phyloP scores from a whole-genome alignment of 2,329 filamentous ascomycete genomes.

The Colletotrichum neosansevieriae region DNA sequence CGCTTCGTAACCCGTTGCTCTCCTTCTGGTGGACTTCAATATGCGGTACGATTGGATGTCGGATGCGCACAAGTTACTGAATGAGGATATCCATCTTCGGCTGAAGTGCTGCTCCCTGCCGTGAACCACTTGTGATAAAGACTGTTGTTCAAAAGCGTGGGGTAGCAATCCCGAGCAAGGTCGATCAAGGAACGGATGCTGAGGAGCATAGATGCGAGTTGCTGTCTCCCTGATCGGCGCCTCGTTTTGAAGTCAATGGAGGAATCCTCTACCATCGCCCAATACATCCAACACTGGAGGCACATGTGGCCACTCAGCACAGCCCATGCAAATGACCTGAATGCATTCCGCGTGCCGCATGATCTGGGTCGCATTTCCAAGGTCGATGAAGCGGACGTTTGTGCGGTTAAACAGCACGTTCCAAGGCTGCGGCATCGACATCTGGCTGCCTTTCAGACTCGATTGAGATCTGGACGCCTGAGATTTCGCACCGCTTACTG shows the following conservation, averaged over 20 bases:
- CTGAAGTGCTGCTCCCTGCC: not conserved
- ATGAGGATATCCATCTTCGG: constrained; percentile 5
- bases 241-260: constrained; percentile 1
- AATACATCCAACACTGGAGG: constrained; percentile 8
- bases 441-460: constrained; percentile 33
- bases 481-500: constrained; percentile 3
- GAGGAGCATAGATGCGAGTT: constrained; percentile 4
- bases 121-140: constrained; percentile 10
- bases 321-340: constrained; percentile 1
- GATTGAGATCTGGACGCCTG: constrained; percentile 33
- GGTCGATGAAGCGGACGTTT: constrained; percentile 11
- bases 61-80: constrained; percentile 1
- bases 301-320: constrained; percentile 14
- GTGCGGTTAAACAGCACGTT: constrained; percentile 4
- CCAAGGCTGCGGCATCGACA: constrained; percentile 7
- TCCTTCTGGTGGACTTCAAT: not conserved
- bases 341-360: constrained; percentile 20
- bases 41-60: not conserved
- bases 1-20: not conserved
- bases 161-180: constrained; percentile 13
- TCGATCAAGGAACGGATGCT: constrained; percentile 14
- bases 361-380: constrained; percentile 22
- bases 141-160: not conserved
- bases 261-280: not conserved
- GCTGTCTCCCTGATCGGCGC: constrained; percentile 20